Evolutionary conservation across 192 early-diverging fungal species (phyloP), one percentile per base, ranked within the genome.

Genomic region (Coemansia umbellata): DNA sequence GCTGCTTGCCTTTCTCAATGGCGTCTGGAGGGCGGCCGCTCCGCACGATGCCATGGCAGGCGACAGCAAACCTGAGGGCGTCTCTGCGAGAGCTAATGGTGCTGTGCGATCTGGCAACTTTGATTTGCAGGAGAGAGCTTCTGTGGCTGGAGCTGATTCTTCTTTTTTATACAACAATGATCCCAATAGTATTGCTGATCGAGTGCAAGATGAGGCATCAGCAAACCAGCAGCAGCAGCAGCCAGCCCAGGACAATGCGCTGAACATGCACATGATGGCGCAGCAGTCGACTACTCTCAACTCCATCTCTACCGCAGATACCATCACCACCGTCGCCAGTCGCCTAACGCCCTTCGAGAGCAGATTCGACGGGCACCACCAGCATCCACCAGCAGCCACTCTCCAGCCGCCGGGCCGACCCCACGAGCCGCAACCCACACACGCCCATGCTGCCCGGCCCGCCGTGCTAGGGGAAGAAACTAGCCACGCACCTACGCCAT

Each of bases 321-420:
- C 63, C 2, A 40, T 63, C 37, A 56, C 60, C 4, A 50, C 71
- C 10, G 27, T 50, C 17, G 55, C 49, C 51, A 74, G 70, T 41
- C 55, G 52, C 19, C 27, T 33, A 33, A 58, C 59, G 18, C 39
- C 64, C 5, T 43, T 50, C 1, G 66, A 62, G 5, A 42, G 43
- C 26, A 45, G 43, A 45, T 45, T 26, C n/a, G 43, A 45, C 5
- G 21, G 8, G 41, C 8, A 10, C 10, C 17, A 42, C 0, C 37
- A 8, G 15, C 11, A 37, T 30, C 23, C 27, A 13, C 26, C 13
- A 28, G 3, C 32, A 9, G 15, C 21, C 44, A 42, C 1, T 47
- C 11, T 1, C 31, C 17, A 30, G 33, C 31, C 26, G 3, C 31
- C 26, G 3, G 26, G 15, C 35, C 28, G n/a, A 5, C 35, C 30